Evolutionary conservation across 345 rosid genomes (phyloP).

Genomic region (Pugionium cornutum): DNA sequence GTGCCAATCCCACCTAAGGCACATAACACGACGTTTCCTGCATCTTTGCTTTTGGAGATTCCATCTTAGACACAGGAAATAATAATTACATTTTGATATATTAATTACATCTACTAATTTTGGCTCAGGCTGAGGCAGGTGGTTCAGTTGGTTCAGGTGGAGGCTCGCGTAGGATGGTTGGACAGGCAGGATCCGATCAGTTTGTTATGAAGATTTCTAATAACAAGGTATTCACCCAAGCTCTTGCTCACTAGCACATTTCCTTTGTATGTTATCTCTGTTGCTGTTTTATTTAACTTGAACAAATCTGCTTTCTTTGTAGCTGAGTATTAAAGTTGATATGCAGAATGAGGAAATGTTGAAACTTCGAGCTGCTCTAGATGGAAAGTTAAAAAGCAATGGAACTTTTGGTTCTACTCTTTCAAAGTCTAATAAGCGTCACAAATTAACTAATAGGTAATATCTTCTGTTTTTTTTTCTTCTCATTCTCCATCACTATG

Average conservation of each 20-base stretch:
- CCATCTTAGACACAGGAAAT: constrained; percentile 62
- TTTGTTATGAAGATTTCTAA: constrained; percentile 77
- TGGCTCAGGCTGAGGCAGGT: constrained; percentile 84
- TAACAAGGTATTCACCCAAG: constrained; percentile 64
- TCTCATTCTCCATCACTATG: constrained; percentile 5
- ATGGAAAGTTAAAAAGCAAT: constrained; percentile 70
- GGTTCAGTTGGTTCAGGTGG: constrained; percentile 63
- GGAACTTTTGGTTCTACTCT: constrained; percentile 49
- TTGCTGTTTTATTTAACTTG: not conserved
- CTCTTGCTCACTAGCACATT: not conserved
- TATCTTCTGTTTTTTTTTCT: not conserved
- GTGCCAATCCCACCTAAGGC: not conserved
- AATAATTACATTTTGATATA: constrained; percentile 43
- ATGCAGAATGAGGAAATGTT: constrained; percentile 73
- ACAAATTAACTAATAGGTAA: constrained; percentile 43
- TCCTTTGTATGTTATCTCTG: not conserved
- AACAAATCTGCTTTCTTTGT: constrained; percentile 14
- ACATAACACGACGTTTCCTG: constrained; percentile 39
- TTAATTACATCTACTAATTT: not conserved
- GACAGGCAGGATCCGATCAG: constrained; percentile 78
- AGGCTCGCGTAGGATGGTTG: constrained; percentile 69
- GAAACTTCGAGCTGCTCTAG: constrained; percentile 78
- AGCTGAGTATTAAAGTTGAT: constrained; percentile 13
- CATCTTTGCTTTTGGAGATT: constrained; percentile 57
- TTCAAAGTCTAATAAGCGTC: constrained; percentile 52